Conservation (phyloP, 208 protist species). For the Acanthamoeba healyi region DNA sequence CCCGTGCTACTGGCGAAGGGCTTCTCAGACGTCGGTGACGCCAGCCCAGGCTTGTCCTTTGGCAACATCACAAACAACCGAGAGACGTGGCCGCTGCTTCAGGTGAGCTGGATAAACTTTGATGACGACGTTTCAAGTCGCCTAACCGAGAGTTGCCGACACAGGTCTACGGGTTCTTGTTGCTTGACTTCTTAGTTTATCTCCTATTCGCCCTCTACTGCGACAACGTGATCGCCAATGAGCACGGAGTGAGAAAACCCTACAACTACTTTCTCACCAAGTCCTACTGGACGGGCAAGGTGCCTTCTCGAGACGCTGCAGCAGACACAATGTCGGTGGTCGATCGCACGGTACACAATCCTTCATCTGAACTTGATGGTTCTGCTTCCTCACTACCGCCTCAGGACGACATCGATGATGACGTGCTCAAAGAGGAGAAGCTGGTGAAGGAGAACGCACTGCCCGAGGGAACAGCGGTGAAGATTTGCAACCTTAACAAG, state of each 20-base stretch:
- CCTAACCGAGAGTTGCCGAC: neutral
- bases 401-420: no score
- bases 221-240: slow-evolving; percentile 75
- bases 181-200: slow-evolving; percentile 69
- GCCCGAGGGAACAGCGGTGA: slow-evolving; percentile 65
- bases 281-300: slow-evolving; percentile 73
- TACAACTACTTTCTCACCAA: slow-evolving; percentile 73
- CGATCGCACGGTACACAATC: neutral
- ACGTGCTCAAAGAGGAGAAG: slow-evolving; percentile 64
- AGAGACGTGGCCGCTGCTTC: slow-evolving; percentile 39
- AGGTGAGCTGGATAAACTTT: no score
- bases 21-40: slow-evolving; percentile 45
- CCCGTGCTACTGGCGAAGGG: slow-evolving; percentile 74
- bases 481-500: slow-evolving; percentile 73
- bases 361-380: neutral
- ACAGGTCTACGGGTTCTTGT: slow-evolving; percentile 29
- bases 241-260: neutral
- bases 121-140: neutral
- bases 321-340: neutral
- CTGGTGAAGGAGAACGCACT: slow-evolving; percentile 1
- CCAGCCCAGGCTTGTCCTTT: slow-evolving; percentile 14
- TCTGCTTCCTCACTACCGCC: neutral
- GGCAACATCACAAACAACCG: slow-evolving; percentile 1
- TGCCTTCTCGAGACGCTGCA: neutral
- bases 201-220: slow-evolving; percentile 38